Conservation (phyloP, 2,329 filamentous ascomycete species). For the Neonectria magnoliae region DNA sequence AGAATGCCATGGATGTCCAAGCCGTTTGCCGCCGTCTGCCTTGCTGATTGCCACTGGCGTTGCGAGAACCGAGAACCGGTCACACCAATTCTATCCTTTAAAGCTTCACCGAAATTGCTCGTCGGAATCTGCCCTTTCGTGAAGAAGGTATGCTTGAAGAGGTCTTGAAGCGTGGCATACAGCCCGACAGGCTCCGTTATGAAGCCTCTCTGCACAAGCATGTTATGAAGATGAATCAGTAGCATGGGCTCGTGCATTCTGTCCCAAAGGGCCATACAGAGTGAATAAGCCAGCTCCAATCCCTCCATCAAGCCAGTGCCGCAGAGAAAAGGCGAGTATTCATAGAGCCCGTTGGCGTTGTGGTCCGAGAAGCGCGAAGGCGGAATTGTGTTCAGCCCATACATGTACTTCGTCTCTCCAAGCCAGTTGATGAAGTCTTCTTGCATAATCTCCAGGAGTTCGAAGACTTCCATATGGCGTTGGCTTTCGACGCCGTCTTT, state of each 20-base stretch:
- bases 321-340: constrained; percentile 60
- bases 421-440: constrained; percentile 27
- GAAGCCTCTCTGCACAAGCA: constrained; percentile 54
- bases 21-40: neutral
- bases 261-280: constrained; percentile 52
- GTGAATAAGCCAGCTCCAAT: constrained; percentile 51
- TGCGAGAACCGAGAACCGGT: neutral
- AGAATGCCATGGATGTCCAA: neutral
- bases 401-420: constrained; percentile 27
- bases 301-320: constrained; percentile 57
- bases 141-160: constrained; percentile 28
- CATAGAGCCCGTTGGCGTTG: constrained; percentile 57
- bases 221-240: constrained; percentile 59
- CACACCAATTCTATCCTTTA: neutral
- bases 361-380: constrained; percentile 54
- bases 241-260: constrained; percentile 50
- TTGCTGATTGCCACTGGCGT: neutral
- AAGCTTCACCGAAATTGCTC: constrained; percentile 18
- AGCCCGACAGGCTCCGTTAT: constrained; percentile 47
- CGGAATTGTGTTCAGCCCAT: constrained; percentile 40
- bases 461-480: neutral
- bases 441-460: constrained; percentile 14
- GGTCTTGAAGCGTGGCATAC: constrained; percentile 40
- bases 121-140: constrained; percentile 15
- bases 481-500: neutral